Conservation (phyloP, 176 grass and related monocot species). For the Ampelocalamus luodianensis region DNA sequence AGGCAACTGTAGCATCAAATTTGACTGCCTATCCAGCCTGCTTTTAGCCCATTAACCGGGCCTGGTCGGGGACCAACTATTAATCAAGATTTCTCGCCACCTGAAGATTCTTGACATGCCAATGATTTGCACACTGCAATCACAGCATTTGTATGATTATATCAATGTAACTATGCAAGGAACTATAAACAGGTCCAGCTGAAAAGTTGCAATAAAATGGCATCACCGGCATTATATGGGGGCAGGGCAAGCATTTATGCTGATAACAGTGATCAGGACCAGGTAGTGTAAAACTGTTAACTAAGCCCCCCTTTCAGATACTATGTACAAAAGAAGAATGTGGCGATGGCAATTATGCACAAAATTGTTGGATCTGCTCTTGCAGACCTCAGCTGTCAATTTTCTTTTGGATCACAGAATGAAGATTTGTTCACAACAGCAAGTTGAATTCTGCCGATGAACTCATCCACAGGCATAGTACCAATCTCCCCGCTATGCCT, state of each 20-base stretch:
- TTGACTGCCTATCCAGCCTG: not conserved
- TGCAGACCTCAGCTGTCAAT: not conserved
- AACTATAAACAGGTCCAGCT: not conserved
- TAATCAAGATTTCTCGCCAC: not conserved
- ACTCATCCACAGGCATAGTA: slow-evolving; percentile 69
- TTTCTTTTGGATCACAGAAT: not conserved
- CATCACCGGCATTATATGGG: not conserved
- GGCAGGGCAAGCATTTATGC: not conserved
- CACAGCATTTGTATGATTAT: not conserved
- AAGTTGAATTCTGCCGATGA: slow-evolving; percentile 52
- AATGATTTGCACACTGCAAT: not conserved
- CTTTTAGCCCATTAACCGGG: not conserved
- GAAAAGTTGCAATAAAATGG: not conserved
- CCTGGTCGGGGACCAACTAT: not conserved
- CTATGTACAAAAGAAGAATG: not conserved
- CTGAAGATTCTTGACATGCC: not conserved
- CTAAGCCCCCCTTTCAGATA: not conserved
- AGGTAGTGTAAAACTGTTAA: not conserved
- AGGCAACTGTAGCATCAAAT: slow-evolving; percentile 1
- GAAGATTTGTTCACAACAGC: slow-evolving; percentile 59
- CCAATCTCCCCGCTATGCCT: slow-evolving; percentile 79
- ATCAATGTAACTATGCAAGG: not conserved
- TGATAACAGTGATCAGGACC: not conserved
- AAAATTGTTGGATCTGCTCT: slow-evolving; percentile 23
- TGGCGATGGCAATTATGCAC: not conserved